Percentiles rank a stretch among this genome's conserved stretches.
Evolutionary conservation across 2,329 filamentous ascomycete species (phyloP).

Genomic region (Rutstroemia sp.): DNA sequence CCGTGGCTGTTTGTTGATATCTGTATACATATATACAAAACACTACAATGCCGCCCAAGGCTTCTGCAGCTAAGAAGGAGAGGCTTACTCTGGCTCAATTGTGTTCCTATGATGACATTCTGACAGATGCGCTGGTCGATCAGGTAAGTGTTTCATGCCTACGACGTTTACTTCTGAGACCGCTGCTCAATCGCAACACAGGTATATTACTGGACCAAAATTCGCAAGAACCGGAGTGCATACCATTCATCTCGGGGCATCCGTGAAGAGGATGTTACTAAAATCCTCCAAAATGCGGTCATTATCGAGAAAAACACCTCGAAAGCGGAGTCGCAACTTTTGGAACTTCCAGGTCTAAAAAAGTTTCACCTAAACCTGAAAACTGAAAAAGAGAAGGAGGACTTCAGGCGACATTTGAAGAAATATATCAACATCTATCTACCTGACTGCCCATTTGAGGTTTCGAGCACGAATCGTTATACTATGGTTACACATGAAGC

Average conservation of each 20-base stretch:
- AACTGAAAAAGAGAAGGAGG: slow-evolving; percentile 72
- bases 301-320: slow-evolving; percentile 66
- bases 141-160: slow-evolving; percentile 56
- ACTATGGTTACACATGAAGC: slow-evolving; percentile 88
- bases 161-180: not conserved
- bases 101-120: slow-evolving; percentile 87
- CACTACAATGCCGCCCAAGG: slow-evolving; percentile 35
- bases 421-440: slow-evolving; percentile 91
- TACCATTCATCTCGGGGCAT: slow-evolving; percentile 81
- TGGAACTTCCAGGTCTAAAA: slow-evolving; percentile 65
- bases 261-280: slow-evolving; percentile 53
- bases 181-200: slow-evolving; percentile 32
- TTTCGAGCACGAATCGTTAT: slow-evolving; percentile 89
- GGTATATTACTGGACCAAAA: slow-evolving; percentile 94
- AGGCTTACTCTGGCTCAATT: slow-evolving; percentile 80
- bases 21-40: not conserved
- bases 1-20: not conserved
- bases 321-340: slow-evolving; percentile 63
- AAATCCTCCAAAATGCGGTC: slow-evolving; percentile 57
- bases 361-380: slow-evolving; percentile 63
- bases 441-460: slow-evolving; percentile 90
- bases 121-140: slow-evolving; percentile 92
- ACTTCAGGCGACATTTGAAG: slow-evolving; percentile 77
- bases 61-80: slow-evolving; percentile 51
- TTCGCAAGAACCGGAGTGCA: slow-evolving; percentile 85